Evolutionary conservation across 1,139 yeast genomes (phyloP).

Genomic region (Kluyveromyces sp.): DNA sequence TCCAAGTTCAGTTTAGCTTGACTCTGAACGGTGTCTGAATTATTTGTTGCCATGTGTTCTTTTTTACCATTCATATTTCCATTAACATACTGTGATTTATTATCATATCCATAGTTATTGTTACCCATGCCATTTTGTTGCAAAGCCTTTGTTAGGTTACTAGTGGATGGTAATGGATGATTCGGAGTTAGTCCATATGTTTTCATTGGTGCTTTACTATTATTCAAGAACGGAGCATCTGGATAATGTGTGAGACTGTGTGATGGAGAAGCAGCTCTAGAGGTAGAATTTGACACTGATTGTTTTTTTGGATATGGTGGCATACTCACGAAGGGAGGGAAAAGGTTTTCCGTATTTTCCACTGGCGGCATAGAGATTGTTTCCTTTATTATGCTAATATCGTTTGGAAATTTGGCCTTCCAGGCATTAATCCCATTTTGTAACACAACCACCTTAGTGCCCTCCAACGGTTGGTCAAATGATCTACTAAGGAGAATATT

Average conservation of each 20-base stretch:
- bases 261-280: neutral
- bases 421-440: constrained; percentile 21
- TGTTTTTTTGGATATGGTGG: neutral
- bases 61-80: constrained; percentile 18
- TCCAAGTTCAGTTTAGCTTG: constrained; percentile 18
- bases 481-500: constrained; percentile 21
- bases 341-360: neutral
- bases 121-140: constrained; percentile 6
- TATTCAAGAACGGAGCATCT: constrained; percentile 1
- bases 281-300: neutral
- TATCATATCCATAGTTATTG: neutral
- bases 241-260: constrained; percentile 1
- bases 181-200: neutral
- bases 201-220: neutral
- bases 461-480: constrained; percentile 20
- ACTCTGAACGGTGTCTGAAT: neutral
- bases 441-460: constrained; percentile 14
- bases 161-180: constrained; percentile 1
- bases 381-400: neutral
- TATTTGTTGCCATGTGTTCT: neutral
- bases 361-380: neutral
- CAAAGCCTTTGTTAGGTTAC: constrained; percentile 3
- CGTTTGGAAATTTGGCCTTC: constrained; percentile 8
- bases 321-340: neutral
- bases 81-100: constrained; percentile 12